phyloP scores from a whole-genome alignment of 1,284 basidiomycete genomes.

The Puccinia polysora region DNA sequence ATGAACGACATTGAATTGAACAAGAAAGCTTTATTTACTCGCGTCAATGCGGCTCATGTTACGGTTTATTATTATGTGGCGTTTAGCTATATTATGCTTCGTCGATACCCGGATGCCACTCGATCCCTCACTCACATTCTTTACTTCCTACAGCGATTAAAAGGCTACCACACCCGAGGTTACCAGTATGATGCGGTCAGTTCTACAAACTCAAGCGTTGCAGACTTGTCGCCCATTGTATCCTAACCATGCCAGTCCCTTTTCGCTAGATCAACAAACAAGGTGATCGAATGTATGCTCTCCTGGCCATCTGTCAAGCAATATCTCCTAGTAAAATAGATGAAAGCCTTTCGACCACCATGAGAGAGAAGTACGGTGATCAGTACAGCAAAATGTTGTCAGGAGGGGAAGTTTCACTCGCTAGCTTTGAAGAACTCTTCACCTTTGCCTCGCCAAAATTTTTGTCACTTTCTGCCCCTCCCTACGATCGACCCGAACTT shows the following conservation, averaged over 20 bases:
- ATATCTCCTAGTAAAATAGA: slow-evolving; percentile 81
- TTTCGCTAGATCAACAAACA: slow-evolving; percentile 85
- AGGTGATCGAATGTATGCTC: slow-evolving; percentile 93
- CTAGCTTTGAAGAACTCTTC: slow-evolving; percentile 90
- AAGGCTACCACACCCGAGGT: slow-evolving; percentile 77
- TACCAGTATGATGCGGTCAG: slow-evolving; percentile 91
- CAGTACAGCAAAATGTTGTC: slow-evolving; percentile 75
- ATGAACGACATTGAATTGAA: slow-evolving; percentile 88
- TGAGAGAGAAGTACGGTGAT: slow-evolving; percentile 88
- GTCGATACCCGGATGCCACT: slow-evolving; percentile 90
- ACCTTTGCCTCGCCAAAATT: slow-evolving; percentile 92
- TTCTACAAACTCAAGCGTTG: background rate
- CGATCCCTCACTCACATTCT: slow-evolving; percentile 86
- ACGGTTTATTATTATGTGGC: slow-evolving; percentile 91
- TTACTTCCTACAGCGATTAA: slow-evolving; percentile 66
- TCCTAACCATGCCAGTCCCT: slow-evolving; percentile 18
- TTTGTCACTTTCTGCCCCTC: slow-evolving; percentile 79
- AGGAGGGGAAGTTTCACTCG: slow-evolving; percentile 72
- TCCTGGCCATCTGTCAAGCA: slow-evolving; percentile 87
- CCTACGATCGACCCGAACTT: slow-evolving; percentile 75
- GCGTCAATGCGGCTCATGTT: slow-evolving; percentile 93
- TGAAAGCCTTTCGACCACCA: slow-evolving; percentile 87
- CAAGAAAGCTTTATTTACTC: slow-evolving; percentile 79
- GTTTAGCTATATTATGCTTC: slow-evolving; percentile 91
- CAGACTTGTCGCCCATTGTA: background rate